Conservation (phyloP, 805 yeast genomes). For the Candida sphagnicola region DNA sequence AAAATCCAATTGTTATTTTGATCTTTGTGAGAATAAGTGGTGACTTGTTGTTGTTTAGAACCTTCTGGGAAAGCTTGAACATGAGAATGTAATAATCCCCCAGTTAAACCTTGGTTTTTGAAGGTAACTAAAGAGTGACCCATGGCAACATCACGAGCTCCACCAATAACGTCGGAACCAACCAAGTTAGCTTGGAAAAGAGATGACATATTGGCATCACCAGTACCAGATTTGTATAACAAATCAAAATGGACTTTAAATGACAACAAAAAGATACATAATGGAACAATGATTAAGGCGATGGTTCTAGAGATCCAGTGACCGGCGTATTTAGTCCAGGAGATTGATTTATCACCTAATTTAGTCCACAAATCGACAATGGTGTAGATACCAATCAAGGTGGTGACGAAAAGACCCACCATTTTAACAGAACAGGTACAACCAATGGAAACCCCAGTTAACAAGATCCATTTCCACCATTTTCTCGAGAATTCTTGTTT, state of each 20-base stretch:
- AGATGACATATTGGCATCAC: slow-evolving; percentile 75
- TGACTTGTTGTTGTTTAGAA: slow-evolving; percentile 45
- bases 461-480: slow-evolving; percentile 92
- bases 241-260: slow-evolving; percentile 77
- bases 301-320: slow-evolving; percentile 69
- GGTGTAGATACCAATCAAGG: slow-evolving; percentile 87
- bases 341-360: slow-evolving; percentile 63
- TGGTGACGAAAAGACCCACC: slow-evolving; percentile 92
- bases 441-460: slow-evolving; percentile 85
- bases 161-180: slow-evolving; percentile 59
- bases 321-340: slow-evolving; percentile 44
- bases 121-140: slow-evolving; percentile 44
- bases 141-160: slow-evolving; percentile 63
- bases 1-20: slow-evolving; percentile 42
- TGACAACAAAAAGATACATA: slow-evolving; percentile 55
- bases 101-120: slow-evolving; percentile 41
- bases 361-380: slow-evolving; percentile 81
- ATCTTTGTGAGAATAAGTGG: slow-evolving; percentile 45
- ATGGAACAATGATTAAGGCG: slow-evolving; percentile 63
- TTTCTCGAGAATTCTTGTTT: slow-evolving; percentile 51
- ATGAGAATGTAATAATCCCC: slow-evolving; percentile 45
- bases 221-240: slow-evolving; percentile 73
- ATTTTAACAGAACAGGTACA: slow-evolving; percentile 90
- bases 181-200: slow-evolving; percentile 74
- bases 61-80: slow-evolving; percentile 45